Conservation (phyloP, 495 filamentous ascomycete species). For the Melanomma pulvis-pyrius region DNA sequence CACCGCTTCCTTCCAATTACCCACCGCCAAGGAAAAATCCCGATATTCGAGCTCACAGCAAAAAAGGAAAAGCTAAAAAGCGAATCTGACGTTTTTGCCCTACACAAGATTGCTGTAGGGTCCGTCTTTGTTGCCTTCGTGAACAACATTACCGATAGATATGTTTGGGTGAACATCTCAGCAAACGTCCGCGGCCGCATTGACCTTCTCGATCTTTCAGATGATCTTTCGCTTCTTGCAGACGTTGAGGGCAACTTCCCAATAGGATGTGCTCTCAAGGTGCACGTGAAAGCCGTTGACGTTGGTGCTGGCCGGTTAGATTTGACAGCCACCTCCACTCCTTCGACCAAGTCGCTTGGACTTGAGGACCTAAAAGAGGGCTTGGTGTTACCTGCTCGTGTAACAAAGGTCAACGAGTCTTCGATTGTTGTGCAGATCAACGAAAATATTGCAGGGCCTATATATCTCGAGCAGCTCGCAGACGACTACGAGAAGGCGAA, state of each 20-base stretch:
- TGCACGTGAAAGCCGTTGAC: constrained; percentile 76
- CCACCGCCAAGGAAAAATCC: constrained; percentile 73
- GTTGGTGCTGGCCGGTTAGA: constrained; percentile 73
- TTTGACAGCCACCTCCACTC: constrained; percentile 68
- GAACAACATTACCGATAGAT: constrained; percentile 79
- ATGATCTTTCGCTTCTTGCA: constrained; percentile 75
- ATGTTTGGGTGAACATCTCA: constrained; percentile 85
- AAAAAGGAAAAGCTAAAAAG: constrained; percentile 65
- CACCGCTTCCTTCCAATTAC: constrained; percentile 90
- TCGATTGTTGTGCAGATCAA: constrained; percentile 84
- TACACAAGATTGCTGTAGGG: constrained; percentile 74
- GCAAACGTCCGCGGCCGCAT: constrained; percentile 89
- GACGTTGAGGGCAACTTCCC: constrained; percentile 84
- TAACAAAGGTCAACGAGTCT: constrained; percentile 84
- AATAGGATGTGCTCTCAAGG: constrained; percentile 79
- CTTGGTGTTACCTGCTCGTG: constrained; percentile 77
- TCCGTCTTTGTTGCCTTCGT: constrained; percentile 77
- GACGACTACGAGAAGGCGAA: constrained; percentile 82
- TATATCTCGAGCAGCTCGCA: constrained; percentile 75
- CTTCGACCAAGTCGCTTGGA: constrained; percentile 57
- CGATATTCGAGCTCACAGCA: constrained; percentile 87
- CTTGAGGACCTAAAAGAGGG: constrained; percentile 71
- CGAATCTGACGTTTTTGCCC: constrained; percentile 62
- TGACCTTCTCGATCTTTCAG: constrained; percentile 76
- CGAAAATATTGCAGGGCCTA: constrained; percentile 69